Conservation (phyloP, 495 filamentous ascomycete species). For the Symbiotaphrina buchneri region DNA sequence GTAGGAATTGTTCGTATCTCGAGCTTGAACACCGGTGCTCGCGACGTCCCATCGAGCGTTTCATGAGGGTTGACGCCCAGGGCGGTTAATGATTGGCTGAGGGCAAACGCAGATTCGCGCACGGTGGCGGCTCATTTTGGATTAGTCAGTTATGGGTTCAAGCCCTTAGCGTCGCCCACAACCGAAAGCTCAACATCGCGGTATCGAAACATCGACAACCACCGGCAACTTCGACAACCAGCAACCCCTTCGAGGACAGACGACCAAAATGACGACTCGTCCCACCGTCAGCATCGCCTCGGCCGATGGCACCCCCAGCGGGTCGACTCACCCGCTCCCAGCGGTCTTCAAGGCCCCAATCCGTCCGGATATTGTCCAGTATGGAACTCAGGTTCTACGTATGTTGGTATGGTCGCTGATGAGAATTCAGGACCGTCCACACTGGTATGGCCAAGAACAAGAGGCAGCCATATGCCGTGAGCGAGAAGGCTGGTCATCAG, state of each 20-base stretch:
- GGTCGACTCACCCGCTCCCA: conserved; percentile 71
- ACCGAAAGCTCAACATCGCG: not conserved
- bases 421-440: conserved; percentile 46
- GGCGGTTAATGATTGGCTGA: too few species aligned
- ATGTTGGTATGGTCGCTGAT: conserved; percentile 13
- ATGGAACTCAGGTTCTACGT: conserved; percentile 13
- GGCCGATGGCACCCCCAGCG: conserved; percentile 77
- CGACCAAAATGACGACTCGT: conserved; percentile 72
- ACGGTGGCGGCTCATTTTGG: too few species aligned
- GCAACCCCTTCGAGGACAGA: too few species aligned
- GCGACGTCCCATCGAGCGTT: too few species aligned
- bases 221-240: too few species aligned
- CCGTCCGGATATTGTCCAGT: conserved; percentile 96
- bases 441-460: conserved; percentile 99
- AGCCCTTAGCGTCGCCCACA: not conserved
- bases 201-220: too few species aligned
- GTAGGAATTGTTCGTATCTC: too few species aligned
- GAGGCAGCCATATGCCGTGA: conserved; percentile 97
- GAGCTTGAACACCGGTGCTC: too few species aligned
- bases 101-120: too few species aligned
- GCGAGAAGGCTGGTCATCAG: conserved; percentile 99
- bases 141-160: not conserved
- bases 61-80: too few species aligned
- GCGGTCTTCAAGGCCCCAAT: conserved; percentile 90
- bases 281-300: conserved; percentile 88